Base-by-base conservation (phyloP, 1,284 basidiomycete species). In the Heterobasidion irregulare region DNA sequence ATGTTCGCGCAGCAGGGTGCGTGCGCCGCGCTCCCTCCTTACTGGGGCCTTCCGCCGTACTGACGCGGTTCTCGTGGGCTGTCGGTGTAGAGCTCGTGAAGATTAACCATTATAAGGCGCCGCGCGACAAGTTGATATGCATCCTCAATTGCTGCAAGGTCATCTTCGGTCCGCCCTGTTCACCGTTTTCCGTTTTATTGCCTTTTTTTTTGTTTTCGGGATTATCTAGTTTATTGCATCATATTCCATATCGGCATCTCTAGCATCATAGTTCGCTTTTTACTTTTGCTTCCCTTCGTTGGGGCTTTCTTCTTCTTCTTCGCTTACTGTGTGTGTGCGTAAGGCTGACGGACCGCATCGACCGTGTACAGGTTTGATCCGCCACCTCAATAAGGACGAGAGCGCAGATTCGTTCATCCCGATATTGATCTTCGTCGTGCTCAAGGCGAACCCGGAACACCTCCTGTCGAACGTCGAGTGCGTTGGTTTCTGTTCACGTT, bases 141-240 rank as follows among this genome's bases (percentile, higher is more conserved):
- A 90, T 99, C 50, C 75, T 99, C 50, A 99, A 99, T 67, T 92
- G 86, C 72, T 99, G 95, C 84, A 99, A 99, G 76, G 94, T 99
- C 71, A 98, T 99, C 66, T 99, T 98, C 68, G 96, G 96, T 93
- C 63, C 60, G 85, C 67, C 33, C 38, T 41, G 9, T 41, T n/a
- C 38, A 41, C 38, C 12, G n/a, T n/a, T 41, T 10, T 12, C n/a
- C 38, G 6, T 41, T 2, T 41, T 3, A 41, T n/a, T 41, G 38
- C 38, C 38, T 41, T 41, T 41, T 41, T 41, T 26, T 26, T 26
- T 26, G 19, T 26, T 26, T 26, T 3, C 19, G 19, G 19, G 19
- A 2, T 26, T 26, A 26, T 26, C 19, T 26, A 26, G 19, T 26
- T 26, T 26, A 26, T 26, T 26, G 26, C 5, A 26, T 26, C 26